These are phyloP conservation scores for Endothia cerciana DNA, from an alignment of 2,329 filamentous ascomycete genomes.

Conservation along the genomic window DNA sequence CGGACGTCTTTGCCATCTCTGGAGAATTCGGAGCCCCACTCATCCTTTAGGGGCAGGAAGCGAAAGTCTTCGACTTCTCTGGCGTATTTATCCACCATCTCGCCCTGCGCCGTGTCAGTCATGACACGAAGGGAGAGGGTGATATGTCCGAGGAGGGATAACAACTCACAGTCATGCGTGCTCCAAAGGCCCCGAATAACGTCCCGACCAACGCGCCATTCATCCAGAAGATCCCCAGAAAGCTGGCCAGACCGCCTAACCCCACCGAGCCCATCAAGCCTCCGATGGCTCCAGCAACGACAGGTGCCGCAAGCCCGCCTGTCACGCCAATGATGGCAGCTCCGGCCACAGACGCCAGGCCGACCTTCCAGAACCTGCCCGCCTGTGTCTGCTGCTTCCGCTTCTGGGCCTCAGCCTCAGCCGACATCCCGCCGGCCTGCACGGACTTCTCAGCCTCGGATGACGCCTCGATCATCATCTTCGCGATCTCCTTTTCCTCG, in stretches of 20 bases:
- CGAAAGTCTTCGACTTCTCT: constrained; percentile 80
- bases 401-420: constrained; percentile 76
- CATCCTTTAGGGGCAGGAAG: constrained; percentile 73
- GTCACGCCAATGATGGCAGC: constrained; percentile 91
- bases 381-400: constrained; percentile 71
- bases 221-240: constrained; percentile 83
- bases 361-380: constrained; percentile 84
- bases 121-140: no score
- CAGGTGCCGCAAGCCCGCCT: constrained; percentile 84
- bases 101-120: constrained; percentile 50
- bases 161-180: constrained; percentile 62
- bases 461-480: constrained; percentile 70
- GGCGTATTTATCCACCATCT: constrained; percentile 87
- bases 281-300: constrained; percentile 84
- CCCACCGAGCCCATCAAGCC: constrained; percentile 85
- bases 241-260: constrained; percentile 82
- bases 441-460: constrained; percentile 58
- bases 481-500: constrained; percentile 77
- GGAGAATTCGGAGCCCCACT: constrained; percentile 42
- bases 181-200: constrained; percentile 88
- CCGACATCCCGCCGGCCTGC: constrained; percentile 57
- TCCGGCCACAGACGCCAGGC: constrained; percentile 83
- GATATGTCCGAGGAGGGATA: background rate
- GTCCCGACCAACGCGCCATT: constrained; percentile 84
- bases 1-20: constrained; percentile 42